Evolutionary conservation across 768 basidiomycete species (phyloP).

Genomic region (Fistulinella prunicolor): DNA sequence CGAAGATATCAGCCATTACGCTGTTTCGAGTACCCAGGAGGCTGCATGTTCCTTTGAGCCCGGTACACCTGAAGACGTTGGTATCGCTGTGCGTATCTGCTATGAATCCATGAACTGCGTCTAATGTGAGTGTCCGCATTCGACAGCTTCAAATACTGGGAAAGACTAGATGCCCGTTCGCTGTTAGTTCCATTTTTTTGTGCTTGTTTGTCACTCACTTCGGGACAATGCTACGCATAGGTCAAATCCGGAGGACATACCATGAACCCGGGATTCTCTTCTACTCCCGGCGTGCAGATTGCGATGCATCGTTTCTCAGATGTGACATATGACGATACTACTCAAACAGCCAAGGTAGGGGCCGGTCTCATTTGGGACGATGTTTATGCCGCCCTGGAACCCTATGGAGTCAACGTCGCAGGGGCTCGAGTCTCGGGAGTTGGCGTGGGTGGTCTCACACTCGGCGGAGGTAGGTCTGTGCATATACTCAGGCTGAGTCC

Average conservation of each 20-base stretch:
- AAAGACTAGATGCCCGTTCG: constrained; percentile 47
- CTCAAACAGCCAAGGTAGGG: constrained; percentile 41
- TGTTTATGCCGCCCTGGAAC: constrained; percentile 55
- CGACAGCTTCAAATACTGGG: constrained; percentile 48
- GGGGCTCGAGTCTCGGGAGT: constrained; percentile 59
- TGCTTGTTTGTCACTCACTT: constrained; percentile 1
- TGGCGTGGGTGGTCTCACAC: constrained; percentile 55
- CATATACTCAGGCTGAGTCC: neutral
- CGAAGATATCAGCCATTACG: constrained; percentile 47
- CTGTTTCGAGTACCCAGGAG: constrained; percentile 43
- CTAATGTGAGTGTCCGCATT: neutral
- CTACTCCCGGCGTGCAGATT: constrained; percentile 59
- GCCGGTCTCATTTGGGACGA: constrained; percentile 62
- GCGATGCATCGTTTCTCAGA: constrained; percentile 48
- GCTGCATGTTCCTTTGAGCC: constrained; percentile 58
- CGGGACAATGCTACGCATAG: constrained; percentile 28
- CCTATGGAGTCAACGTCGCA: no score
- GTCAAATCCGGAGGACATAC: constrained; percentile 63
- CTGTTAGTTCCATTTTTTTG: constrained; percentile 35
- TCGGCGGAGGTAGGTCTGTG: constrained; percentile 57
- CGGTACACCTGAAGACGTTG: constrained; percentile 46
- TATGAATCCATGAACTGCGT: neutral
- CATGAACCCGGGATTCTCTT: constrained; percentile 54
- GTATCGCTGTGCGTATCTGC: constrained; percentile 38
- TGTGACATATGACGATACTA: constrained; percentile 39